A percentile compares a stretch with the other conserved stretches of the same genome.
phyloP scores from a whole-genome alignment of 257 asterid species.

The Pogostemon cablin region DNA sequence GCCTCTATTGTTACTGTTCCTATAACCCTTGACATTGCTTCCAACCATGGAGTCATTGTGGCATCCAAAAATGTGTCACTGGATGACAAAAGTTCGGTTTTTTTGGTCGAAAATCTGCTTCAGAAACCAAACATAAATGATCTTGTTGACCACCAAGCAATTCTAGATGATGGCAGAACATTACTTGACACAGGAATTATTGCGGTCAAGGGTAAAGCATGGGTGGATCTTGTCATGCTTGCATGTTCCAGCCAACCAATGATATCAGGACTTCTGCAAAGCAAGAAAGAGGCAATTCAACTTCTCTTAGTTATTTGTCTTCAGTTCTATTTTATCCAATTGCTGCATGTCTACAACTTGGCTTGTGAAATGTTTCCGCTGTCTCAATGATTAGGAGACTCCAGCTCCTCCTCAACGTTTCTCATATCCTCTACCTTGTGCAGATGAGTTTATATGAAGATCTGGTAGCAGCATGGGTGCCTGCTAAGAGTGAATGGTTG shows the following conservation, averaged over 20 bases:
- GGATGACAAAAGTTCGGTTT: conserved; percentile 45
- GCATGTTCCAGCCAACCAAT: conserved; percentile 70
- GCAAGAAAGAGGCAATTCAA: conserved; percentile 73
- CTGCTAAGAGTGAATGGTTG: conserved; percentile 93
- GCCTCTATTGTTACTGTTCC: conserved; percentile 91
- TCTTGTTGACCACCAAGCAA: conserved; percentile 70
- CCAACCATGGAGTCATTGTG: conserved; percentile 95
- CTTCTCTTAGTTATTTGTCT: conserved; percentile 21
- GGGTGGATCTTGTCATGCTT: conserved; percentile 81
- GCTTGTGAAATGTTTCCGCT: conserved; percentile 10
- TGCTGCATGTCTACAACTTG: conserved; percentile 15
- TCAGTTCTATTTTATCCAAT: conserved; percentile 4
- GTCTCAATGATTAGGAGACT: conserved; percentile 22
- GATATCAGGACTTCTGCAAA: conserved; percentile 73
- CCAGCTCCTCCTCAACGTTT: conserved; percentile 21
- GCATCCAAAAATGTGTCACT: conserved; percentile 57
- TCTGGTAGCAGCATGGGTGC: conserved; percentile 98
- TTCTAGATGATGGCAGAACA: conserved; percentile 89
- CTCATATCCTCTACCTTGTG: conserved; percentile 40
- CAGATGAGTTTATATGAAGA: conserved; percentile 99
- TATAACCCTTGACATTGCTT: conserved; percentile 87
- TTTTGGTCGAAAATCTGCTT: conserved; percentile 80
- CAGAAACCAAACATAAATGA: conserved; percentile 87
- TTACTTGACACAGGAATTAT: conserved; percentile 95
- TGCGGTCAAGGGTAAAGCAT: conserved; percentile 91